phyloP scores from a whole-genome alignment of 257 asterid species.

The Plantago elongata region DNA sequence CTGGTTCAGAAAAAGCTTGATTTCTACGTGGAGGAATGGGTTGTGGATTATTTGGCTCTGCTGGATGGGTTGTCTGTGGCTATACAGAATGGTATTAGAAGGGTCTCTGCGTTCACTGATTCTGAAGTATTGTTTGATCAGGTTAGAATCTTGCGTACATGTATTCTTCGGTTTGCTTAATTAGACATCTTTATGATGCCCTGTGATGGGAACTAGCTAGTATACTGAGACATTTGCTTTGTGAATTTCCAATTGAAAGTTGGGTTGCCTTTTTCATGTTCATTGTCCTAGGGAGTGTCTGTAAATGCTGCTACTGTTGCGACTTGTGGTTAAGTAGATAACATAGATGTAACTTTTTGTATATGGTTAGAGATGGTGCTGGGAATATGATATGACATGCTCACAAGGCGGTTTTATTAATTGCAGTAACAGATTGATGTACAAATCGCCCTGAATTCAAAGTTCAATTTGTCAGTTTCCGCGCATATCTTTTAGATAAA shows the following conservation, averaged over 20 bases:
- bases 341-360: no score
- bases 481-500: no score
- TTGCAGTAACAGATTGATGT: no score
- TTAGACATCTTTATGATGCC: slow-evolving; percentile 4
- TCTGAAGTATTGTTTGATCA: slow-evolving; percentile 59
- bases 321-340: no score
- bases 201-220: slow-evolving; percentile 3
- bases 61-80: slow-evolving; percentile 84
- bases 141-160: slow-evolving; percentile 39
- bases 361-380: no score
- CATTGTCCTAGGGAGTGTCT: no score
- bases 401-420: no score
- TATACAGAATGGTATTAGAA: slow-evolving; percentile 37
- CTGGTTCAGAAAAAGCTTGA: slow-evolving; percentile 90
- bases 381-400: no score
- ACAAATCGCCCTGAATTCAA: no score
- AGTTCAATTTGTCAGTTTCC: no score
- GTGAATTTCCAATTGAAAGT: not conserved
- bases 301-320: no score
- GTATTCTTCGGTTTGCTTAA: not conserved
- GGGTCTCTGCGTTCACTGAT: slow-evolving; percentile 65
- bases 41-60: slow-evolving; percentile 87
- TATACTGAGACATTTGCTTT: not conserved
- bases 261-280: not conserved
- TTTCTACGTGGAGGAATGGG: slow-evolving; percentile 65